Percentiles rank a stretch among this genome's conserved stretches.
Evolutionary conservation across 2,329 filamentous ascomycete species (phyloP).

Genomic region (Diaporthe humulicola): DNA sequence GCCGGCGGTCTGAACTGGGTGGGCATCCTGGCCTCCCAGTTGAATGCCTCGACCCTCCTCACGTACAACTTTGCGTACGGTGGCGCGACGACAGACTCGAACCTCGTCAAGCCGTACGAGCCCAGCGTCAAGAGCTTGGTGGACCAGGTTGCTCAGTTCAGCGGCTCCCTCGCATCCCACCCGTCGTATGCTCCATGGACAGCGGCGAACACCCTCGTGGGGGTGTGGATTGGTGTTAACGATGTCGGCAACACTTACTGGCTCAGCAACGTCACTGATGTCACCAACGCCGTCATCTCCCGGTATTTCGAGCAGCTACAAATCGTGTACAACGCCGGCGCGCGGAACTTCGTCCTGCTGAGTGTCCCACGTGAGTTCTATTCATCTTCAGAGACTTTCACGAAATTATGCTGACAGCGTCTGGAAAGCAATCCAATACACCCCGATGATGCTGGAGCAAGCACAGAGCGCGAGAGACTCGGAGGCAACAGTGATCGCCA

Average conservation of each 20-base stretch:
- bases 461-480: slow-evolving; percentile 43
- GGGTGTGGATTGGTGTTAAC: slow-evolving; percentile 58
- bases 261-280: slow-evolving; percentile 43
- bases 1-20: slow-evolving; percentile 63
- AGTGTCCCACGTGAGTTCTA: slow-evolving; percentile 64
- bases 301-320: slow-evolving; percentile 57
- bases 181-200: slow-evolving; percentile 57
- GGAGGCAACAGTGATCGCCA: slow-evolving; percentile 51
- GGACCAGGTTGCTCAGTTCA: slow-evolving; percentile 64
- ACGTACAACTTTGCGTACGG: slow-evolving; percentile 65
- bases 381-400: not conserved
- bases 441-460: slow-evolving; percentile 50
- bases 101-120: slow-evolving; percentile 61
- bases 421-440: slow-evolving; percentile 54
- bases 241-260: slow-evolving; percentile 65
- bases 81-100: slow-evolving; percentile 63
- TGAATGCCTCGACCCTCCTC: slow-evolving; percentile 57
- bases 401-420: not conserved
- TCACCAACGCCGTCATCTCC: slow-evolving; percentile 57
- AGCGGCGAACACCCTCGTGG: slow-evolving; percentile 58
- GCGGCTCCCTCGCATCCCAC: slow-evolving; percentile 49
- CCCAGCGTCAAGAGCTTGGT: slow-evolving; percentile 63
- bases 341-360: slow-evolving; percentile 70
- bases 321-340: slow-evolving; percentile 64
- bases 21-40: slow-evolving; percentile 57